A percentile compares a stretch with the other conserved stretches of the same genome.
Evolutionary conservation across 257 asterid species (phyloP).

Genomic region (Coffea canephora): DNA sequence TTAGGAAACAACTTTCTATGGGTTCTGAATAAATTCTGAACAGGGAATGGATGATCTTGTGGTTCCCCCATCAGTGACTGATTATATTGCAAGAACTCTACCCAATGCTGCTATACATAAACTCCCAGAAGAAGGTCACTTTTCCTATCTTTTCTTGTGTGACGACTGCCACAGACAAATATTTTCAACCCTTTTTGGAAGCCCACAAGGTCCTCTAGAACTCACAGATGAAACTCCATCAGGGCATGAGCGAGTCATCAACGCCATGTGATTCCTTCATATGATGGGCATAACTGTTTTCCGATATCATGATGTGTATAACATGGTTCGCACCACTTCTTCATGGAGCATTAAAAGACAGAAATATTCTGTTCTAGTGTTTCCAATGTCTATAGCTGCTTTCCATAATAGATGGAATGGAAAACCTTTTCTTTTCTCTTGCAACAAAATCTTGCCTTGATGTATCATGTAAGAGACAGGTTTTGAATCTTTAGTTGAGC

Average conservation of each 20-base stretch:
- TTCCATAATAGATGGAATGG: background rate
- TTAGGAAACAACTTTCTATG: background rate
- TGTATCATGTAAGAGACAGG: no score
- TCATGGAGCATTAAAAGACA: slow-evolving; percentile 1
- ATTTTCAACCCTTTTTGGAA: slow-evolving; percentile 66
- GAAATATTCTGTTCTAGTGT: background rate
- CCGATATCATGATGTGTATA: slow-evolving; percentile 30
- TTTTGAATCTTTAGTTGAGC: background rate
- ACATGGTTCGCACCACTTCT: slow-evolving; percentile 23
- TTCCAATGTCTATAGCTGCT: background rate
- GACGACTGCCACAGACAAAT: slow-evolving; percentile 73
- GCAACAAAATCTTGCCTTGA: background rate
- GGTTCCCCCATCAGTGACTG: slow-evolving; percentile 68
- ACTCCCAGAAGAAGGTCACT: slow-evolving; percentile 84
- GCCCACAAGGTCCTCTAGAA: slow-evolving; percentile 58
- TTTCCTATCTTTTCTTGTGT: slow-evolving; percentile 67
- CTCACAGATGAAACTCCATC: slow-evolving; percentile 40
- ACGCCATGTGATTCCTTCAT: slow-evolving; percentile 23
- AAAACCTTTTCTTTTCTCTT: background rate
- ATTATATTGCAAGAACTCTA: slow-evolving; percentile 56
- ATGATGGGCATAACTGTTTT: slow-evolving; percentile 24
- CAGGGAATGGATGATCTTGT: slow-evolving; percentile 81
- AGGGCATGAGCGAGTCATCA: slow-evolving; percentile 24
- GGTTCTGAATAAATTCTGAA: slow-evolving; percentile 13
- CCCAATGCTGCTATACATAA: slow-evolving; percentile 61